Evolutionary conservation across 2,329 filamentous ascomycete species (phyloP).

Genomic region (Neofusicoccum sp.): DNA sequence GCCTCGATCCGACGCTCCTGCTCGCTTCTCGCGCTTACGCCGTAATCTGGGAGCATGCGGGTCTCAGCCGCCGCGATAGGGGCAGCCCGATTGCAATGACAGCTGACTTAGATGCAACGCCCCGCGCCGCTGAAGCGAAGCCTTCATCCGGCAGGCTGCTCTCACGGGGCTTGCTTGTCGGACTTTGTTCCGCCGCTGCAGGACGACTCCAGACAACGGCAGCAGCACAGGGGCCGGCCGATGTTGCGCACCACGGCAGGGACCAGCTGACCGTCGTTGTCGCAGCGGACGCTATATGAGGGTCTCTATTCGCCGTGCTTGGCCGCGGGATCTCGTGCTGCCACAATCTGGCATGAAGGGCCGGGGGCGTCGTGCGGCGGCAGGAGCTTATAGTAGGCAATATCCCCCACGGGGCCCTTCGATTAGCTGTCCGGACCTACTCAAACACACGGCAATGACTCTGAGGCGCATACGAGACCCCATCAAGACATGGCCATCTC

Average conservation of each 20-base stretch:
- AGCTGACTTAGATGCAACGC: background rate
- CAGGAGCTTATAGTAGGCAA: background rate
- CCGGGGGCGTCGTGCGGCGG: background rate
- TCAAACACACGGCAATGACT: background rate
- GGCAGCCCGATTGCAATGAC: background rate
- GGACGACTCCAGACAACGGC: background rate
- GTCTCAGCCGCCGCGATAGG: background rate
- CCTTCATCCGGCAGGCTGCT: background rate
- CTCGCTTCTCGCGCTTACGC: slow-evolving; percentile 21
- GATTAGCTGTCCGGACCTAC: background rate
- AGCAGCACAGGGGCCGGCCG: background rate
- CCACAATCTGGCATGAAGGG: background rate
- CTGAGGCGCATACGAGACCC: background rate
- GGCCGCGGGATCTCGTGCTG: background rate
- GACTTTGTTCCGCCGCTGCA: background rate
- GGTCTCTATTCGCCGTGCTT: background rate
- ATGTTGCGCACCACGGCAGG: background rate
- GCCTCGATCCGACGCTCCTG: background rate
- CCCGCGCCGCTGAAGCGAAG: background rate
- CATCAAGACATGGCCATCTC: slow-evolving; percentile 10
- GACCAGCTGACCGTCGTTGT: background rate
- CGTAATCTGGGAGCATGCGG: background rate
- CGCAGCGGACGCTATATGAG: too few species aligned
- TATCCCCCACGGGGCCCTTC: background rate
- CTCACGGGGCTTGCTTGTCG: background rate